These are phyloP conservation scores for Mycena indigotica DNA, from an alignment of 768 basidiomycete genomes.

Conservation along the genomic window DNA sequence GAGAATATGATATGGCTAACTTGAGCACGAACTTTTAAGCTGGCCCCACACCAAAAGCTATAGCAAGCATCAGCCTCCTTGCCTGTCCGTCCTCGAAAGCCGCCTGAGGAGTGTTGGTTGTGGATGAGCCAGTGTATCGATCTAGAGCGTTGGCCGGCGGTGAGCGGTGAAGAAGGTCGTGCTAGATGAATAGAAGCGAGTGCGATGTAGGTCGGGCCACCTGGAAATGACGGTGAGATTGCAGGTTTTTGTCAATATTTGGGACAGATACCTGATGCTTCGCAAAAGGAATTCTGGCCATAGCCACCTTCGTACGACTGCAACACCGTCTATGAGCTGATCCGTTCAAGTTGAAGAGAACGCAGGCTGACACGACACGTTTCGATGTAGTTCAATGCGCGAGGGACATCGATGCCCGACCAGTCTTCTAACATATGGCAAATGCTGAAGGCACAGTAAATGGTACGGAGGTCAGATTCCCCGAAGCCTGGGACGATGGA, in stretches of 20 bases:
- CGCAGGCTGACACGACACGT: slow-evolving; percentile 65
- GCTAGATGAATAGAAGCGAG: slow-evolving; percentile 72
- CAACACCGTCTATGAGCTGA: slow-evolving; percentile 4
- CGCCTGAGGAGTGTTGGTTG: slow-evolving; percentile 71
- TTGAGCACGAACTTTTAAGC: slow-evolving; percentile 60
- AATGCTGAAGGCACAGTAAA: slow-evolving; percentile 87
- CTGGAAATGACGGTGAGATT: slow-evolving; percentile 39
- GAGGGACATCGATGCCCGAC: slow-evolving; percentile 66
- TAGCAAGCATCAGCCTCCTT: slow-evolving; percentile 94
- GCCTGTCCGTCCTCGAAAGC: slow-evolving; percentile 85
- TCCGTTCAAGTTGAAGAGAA: slow-evolving; percentile 5
- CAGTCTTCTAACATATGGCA: slow-evolving; percentile 79
- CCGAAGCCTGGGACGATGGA: slow-evolving; percentile 65
- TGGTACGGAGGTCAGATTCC: slow-evolving; percentile 80
- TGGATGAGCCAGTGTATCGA: slow-evolving; percentile 79
- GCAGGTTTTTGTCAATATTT: not conserved
- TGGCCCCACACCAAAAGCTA: slow-evolving; percentile 92
- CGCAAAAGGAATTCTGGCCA: slow-evolving; percentile 76
- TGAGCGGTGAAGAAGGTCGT: slow-evolving; percentile 27
- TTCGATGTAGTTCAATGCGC: slow-evolving; percentile 64
- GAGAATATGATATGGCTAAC: slow-evolving; percentile 3
- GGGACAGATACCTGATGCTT: slow-evolving; percentile 72
- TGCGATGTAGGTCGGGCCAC: slow-evolving; percentile 93
- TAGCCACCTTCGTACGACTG: slow-evolving; percentile 95
- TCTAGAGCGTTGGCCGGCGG: slow-evolving; percentile 44